phyloP scores from a whole-genome alignment of 139 green algal genomes.

The Picochlorum sp. region DNA sequence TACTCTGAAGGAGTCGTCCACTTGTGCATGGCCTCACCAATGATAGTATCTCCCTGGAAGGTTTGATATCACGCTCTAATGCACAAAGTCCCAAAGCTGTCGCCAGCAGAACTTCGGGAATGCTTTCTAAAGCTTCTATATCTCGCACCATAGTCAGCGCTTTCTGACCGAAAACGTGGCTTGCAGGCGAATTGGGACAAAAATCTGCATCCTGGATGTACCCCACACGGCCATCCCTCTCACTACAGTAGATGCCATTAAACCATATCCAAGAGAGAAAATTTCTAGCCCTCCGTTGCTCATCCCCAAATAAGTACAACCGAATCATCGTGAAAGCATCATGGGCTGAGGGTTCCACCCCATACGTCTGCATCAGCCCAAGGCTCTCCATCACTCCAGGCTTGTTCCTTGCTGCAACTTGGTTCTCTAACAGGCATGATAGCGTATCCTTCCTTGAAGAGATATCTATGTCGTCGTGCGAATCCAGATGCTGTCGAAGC shows the following conservation, averaged over 20 bases:
- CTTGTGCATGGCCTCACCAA: too few relatives aligned
- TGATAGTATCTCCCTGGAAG: neutral
- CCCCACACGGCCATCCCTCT: neutral
- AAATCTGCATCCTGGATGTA: neutral
- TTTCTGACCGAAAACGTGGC: neutral
- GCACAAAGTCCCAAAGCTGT: neutral
- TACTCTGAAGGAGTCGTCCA: too few relatives aligned
- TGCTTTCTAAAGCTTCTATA: neutral
- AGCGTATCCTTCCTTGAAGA: neutral
- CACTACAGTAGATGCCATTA: neutral
- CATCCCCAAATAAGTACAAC: neutral
- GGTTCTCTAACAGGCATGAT: neutral
- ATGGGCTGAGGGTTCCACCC: neutral
- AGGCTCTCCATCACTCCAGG: neutral
- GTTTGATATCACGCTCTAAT: neutral
- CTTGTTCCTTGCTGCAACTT: neutral
- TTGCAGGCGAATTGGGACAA: neutral
- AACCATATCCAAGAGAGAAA: slow-evolving; percentile 1
- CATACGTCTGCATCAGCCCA: neutral
- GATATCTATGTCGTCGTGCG: too few relatives aligned
- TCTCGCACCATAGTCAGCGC: neutral
- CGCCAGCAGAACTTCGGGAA: neutral
- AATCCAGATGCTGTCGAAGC: too few relatives aligned
- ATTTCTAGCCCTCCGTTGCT: neutral
- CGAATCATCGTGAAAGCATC: neutral